Evolutionary conservation across 2,329 filamentous ascomycete genomes (phyloP), one percentile per base, ranked within the genome.

Genomic region (Endoconidiophora laricicola): DNA sequence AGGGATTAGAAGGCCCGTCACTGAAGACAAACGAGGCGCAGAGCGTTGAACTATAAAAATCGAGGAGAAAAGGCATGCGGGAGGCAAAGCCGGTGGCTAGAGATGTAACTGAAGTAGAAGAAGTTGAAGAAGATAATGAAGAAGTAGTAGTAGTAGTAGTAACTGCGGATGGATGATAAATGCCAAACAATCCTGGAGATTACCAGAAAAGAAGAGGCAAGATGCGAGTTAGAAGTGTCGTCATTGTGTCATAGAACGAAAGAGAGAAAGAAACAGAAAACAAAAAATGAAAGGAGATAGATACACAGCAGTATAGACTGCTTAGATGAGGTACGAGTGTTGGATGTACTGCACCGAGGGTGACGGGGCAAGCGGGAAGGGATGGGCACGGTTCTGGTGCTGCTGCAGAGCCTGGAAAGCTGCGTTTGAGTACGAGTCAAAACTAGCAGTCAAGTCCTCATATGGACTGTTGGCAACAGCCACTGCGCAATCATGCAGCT

Each of bases 41-140:
- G 67, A 96, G 88, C 60, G 86, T 84, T 63, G 86, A 87, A 60
- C 88, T 82, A 65, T 94, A 95, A 65, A 94, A 94, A 61, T 93
- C 83, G 69, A 95, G 82, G 60, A 94, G 81, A 65, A 83, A 93
- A 56, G 83, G 81, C 69, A 94, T 82, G 60, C 86, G 83, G 52
- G 81, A 78, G 43, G 16, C 43, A 29, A 54, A 85, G 79, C 58
- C 85, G 68, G 22, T 41, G 37, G 23, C 24, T 20, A 14, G 14
- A 10, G 39, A 3, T 7, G 46, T 14, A 20, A 9, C 18, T 6
- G 46, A n/a, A 10, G 46, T 18, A 16, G 10, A 26, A n/a, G 36
- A 48, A 7, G 33, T 16, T 24, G 22, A 26, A 49, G 45, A 37
- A 10, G 45, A 39, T 22, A 23, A 40, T 18, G 44, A 16, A 14